A percentile compares a stretch with the other conserved stretches of the same genome.
phyloP scores from a whole-genome alignment of 345 rosid species.

The Iberis pinnata region DNA sequence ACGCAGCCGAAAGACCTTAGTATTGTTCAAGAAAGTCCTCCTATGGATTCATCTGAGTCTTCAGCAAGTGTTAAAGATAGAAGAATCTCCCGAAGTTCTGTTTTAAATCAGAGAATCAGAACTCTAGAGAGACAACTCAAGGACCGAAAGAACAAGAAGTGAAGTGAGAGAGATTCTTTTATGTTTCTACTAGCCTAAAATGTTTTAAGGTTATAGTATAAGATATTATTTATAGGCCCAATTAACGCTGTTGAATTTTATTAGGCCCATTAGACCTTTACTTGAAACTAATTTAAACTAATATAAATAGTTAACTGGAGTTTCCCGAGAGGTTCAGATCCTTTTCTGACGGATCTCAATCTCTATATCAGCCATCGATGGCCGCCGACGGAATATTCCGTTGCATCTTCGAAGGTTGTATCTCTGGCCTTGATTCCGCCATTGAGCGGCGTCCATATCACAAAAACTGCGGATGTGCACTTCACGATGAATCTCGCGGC shows the following conservation, averaged over 20 bases:
- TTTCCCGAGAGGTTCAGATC: constrained; percentile 6
- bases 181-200: constrained; percentile 8
- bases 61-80: constrained; percentile 25
- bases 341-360: constrained; percentile 13
- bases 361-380: constrained; percentile 40
- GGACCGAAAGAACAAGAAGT: constrained; percentile 30
- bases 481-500: constrained; percentile 35
- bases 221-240: too few species aligned
- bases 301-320: constrained; percentile 9
- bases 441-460: constrained; percentile 66
- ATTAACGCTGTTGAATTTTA: not conserved
- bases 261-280: not conserved
- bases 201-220: too few species aligned
- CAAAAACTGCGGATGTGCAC: constrained; percentile 59
- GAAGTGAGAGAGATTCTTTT: constrained; percentile 13
- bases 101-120: constrained; percentile 37
- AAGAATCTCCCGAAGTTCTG: constrained; percentile 33
- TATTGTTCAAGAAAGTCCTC: constrained; percentile 14
- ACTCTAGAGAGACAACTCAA: constrained; percentile 35
- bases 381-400: constrained; percentile 59
- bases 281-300: not conserved
- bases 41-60: constrained; percentile 17
- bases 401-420: constrained; percentile 48
- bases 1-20: constrained; percentile 20
- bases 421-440: constrained; percentile 42